These are phyloP conservation scores for Candida berthetii DNA, from an alignment of 805 yeast species.

Conservation along the genomic window DNA sequence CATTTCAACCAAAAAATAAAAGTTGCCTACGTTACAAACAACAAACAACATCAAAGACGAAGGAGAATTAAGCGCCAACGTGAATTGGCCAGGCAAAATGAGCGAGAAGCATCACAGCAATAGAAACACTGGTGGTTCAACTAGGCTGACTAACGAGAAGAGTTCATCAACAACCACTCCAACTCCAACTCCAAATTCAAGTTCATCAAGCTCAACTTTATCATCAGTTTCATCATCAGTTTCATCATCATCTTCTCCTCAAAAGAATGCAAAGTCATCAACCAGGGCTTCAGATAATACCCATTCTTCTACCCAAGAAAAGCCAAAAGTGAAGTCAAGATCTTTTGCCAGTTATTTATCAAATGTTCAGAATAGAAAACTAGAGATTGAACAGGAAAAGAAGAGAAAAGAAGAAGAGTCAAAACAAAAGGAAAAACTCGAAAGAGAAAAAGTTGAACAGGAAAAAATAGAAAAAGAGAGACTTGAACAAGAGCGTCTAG, in stretches of 20 bases:
- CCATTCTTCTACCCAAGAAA: neutral
- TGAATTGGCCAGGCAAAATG: neutral
- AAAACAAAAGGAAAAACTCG: neutral
- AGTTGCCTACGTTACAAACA: too few relatives aligned
- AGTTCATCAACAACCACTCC: too few relatives aligned
- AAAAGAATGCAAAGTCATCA: too few relatives aligned
- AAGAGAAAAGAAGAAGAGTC: neutral
- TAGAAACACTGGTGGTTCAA: neutral
- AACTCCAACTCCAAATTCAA: too few relatives aligned
- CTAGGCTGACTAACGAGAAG: neutral
- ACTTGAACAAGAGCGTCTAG: slow-evolving; percentile 1
- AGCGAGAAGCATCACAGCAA: neutral
- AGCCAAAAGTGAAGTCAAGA: slow-evolving; percentile 11
- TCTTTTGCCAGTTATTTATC: slow-evolving; percentile 26
- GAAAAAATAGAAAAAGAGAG: neutral
- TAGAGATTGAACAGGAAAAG: slow-evolving; percentile 11
- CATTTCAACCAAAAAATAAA: too few relatives aligned
- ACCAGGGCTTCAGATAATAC: too few relatives aligned
- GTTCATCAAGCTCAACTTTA: neutral
- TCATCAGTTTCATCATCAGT: too few relatives aligned
- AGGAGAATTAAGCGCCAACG: neutral
- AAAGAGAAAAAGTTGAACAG: neutral
- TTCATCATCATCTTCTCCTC: too few relatives aligned
- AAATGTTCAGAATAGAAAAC: slow-evolving; percentile 20
- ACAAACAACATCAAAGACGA: neutral